Base-by-base conservation (phyloP, 2,329 filamentous ascomycete genomes). In the Karstenula rhodostoma region DNA sequence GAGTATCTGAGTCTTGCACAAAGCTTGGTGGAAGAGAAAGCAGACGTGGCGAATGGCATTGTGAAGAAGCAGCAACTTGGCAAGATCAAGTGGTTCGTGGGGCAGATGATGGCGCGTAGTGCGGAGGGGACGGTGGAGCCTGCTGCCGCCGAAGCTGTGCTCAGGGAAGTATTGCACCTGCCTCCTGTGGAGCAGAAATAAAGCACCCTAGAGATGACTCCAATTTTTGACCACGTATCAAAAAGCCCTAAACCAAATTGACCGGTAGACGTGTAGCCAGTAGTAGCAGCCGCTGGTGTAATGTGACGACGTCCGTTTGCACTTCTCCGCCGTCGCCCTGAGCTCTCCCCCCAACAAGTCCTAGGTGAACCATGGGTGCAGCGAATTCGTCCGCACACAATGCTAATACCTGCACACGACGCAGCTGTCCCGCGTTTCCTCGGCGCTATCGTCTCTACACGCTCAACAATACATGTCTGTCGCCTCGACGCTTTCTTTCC, bases 31-130 rank as follows among this genome's bases (percentile, higher is more conserved):
- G 75, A 80, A 0, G 80, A 82, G 59, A 87, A 88, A 61, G 81
- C 81, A 0, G 80, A 85, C 40, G 85, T 88, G 78, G 87, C 88
- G 2, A 78, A 82, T 56, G 84, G 87, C 55, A 87, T 90, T 52
- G 79, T 83, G 44, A 79, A 82, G 49, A 87, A 86, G 69, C 84
- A 85, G 0, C 86, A 89, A 65, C 79, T 81, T 32, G 86, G 87
- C n/a, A 91, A 91, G 74, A 74, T 89, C 7, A 87, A 87, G 68
- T 91, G 85, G 80, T 85, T 91, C 67, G 84, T 91, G 15, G 89
- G 89, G 12, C 86, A 89, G 74, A 89, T 91, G 85, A 87, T 90
- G 77, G 81, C 85, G 47, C 77, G 79, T 61, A 86, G 86, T 29
- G 81, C 84, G 29, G 85, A 87, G 60, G 87, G 87, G 0, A 85